phyloP scores from a whole-genome alignment of 2,329 filamentous ascomycete species.

The Alternaria brassicae region DNA sequence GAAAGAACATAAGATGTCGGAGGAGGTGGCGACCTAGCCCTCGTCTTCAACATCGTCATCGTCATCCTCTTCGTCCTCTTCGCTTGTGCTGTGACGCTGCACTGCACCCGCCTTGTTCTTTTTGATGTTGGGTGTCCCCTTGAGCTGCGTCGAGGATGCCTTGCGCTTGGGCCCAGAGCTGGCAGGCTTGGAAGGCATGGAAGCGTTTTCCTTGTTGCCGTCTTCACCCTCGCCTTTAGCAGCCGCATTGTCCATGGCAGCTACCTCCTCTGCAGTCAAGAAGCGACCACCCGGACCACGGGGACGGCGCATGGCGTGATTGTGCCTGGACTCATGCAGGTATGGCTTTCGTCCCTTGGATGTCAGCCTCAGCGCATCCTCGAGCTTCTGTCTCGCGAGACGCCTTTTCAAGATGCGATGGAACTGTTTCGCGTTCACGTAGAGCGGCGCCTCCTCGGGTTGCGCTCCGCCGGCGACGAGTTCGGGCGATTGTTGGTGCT shows the following conservation, averaged over 20 bases:
- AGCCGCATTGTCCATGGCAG: conserved; percentile 71
- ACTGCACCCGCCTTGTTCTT: conserved; percentile 57
- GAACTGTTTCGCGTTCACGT: conserved; percentile 99
- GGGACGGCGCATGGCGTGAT: conserved; percentile 95
- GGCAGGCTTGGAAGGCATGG: conserved; percentile 32
- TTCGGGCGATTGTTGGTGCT: conserved; percentile 79
- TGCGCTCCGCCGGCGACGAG: conserved; percentile 68
- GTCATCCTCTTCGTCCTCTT: conserved; percentile 61
- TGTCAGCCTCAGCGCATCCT: conserved; percentile 89
- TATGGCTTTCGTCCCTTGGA: conserved; percentile 97
- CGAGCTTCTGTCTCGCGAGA: conserved; percentile 89
- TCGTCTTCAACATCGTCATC: conserved; percentile 61
- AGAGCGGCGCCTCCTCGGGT: conserved; percentile 90
- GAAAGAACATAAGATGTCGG: conserved; percentile 1
- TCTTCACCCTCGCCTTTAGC: conserved; percentile 41
- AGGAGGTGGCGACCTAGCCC: conserved; percentile 27
- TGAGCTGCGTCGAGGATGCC: conserved; percentile 40
- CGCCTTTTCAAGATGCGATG: conserved; percentile 94
- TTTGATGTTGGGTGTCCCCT: conserved; percentile 51
- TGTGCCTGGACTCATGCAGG: conserved; percentile 94
- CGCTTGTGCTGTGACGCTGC: conserved; percentile 55
- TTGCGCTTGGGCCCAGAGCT: conserved; percentile 43
- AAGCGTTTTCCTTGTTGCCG: conserved; percentile 51
- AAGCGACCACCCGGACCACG: conserved; percentile 94
- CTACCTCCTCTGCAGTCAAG: conserved; percentile 94